Conservation (phyloP, 768 basidiomycete genomes). For the Lyophyllum atratum region DNA sequence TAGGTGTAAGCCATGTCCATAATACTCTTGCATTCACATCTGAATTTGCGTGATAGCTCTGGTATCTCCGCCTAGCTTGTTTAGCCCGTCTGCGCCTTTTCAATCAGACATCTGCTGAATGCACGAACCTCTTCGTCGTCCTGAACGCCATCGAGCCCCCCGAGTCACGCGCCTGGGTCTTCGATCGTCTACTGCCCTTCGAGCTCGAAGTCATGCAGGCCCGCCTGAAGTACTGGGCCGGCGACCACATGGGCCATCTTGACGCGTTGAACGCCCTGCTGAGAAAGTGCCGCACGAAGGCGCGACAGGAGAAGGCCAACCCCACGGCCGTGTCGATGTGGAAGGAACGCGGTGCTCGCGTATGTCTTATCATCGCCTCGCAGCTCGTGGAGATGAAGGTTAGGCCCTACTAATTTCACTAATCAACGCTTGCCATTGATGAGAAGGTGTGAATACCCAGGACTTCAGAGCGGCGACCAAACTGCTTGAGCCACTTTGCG, state of each 20-base stretch:
- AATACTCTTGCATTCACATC: not conserved
- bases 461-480: constrained; percentile 70
- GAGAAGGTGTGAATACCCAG: constrained; percentile 32
- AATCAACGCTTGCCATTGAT: not conserved
- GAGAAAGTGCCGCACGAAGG: constrained; percentile 56
- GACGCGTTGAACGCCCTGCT: constrained; percentile 72
- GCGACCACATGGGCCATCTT: constrained; percentile 78
- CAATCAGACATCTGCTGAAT: constrained; percentile 86
- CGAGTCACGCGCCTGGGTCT: constrained; percentile 57
- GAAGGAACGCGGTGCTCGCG: constrained; percentile 76
- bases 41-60: constrained; percentile 50
- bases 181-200: constrained; percentile 60
- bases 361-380: constrained; percentile 79
- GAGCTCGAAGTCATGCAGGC: constrained; percentile 72
- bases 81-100: constrained; percentile 81
- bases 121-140: constrained; percentile 75
- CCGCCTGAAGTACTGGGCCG: constrained; percentile 79
- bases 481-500: constrained; percentile 69
- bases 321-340: constrained; percentile 61
- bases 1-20: constrained; percentile 55
- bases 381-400: constrained; percentile 88
- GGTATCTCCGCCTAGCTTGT: constrained; percentile 80
- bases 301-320: constrained; percentile 42
- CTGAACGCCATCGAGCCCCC: constrained; percentile 59
- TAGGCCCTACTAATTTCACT: not conserved